These are phyloP conservation scores for Neopestalotiopsis sp. DNA, from an alignment of 2,329 filamentous ascomycete species.

Conservation along the genomic window DNA sequence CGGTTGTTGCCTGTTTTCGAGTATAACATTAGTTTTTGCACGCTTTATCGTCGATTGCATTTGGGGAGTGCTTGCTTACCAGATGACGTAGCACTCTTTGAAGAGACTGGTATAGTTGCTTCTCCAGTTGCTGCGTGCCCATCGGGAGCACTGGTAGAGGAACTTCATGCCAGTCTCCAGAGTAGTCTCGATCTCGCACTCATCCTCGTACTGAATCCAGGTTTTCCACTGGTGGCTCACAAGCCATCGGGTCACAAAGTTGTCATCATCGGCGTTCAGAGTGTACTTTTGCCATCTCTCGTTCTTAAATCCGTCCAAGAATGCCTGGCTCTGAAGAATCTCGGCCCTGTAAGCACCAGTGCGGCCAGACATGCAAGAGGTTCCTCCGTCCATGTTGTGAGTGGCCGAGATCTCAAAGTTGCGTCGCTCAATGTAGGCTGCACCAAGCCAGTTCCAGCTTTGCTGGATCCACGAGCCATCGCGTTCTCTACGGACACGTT, in stretches of 20 bases:
- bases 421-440: constrained; percentile 88
- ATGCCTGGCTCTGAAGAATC: constrained; percentile 84
- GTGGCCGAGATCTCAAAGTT: constrained; percentile 98
- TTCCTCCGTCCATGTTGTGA: constrained; percentile 90
- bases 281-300: constrained; percentile 90
- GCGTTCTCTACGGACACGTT: constrained; percentile 77
- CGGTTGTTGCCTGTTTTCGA: constrained; percentile 64
- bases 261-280: constrained; percentile 96
- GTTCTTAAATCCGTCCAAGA: constrained; percentile 87
- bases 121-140: constrained; percentile 97
- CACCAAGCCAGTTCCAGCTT: constrained; percentile 88
- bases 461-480: constrained; percentile 62
- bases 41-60: constrained; percentile 2
- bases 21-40: background rate
- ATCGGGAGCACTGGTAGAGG: constrained; percentile 89
- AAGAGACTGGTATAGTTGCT: constrained; percentile 93
- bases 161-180: constrained; percentile 89
- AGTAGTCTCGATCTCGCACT: constrained; percentile 91
- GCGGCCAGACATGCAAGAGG: constrained; percentile 95
- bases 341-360: constrained; percentile 90
- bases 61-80: constrained; percentile 64
- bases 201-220: constrained; percentile 90
- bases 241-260: constrained; percentile 96
- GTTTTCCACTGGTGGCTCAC: constrained; percentile 93
- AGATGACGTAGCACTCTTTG: constrained; percentile 82